Evolutionary conservation across 345 rosid genomes (phyloP), one percentile per base, ranked within the genome.

Genomic region (Sapria himalayana): DNA sequence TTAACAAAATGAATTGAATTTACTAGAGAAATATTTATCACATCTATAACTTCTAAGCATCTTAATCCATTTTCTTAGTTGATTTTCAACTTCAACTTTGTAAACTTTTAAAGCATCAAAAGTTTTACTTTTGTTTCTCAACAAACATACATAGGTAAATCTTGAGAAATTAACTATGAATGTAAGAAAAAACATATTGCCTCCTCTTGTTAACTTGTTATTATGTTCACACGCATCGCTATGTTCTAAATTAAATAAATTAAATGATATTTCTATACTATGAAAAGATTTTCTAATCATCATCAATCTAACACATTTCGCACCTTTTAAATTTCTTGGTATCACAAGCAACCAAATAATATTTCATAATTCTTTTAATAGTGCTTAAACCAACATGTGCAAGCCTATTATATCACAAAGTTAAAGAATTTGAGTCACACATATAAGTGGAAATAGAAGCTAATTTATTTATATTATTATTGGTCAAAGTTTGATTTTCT

Each of bases 281-380:
- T 31, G 9, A 43, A 51, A 51, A 25, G 42, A 36, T 11, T 51
- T 51, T 29, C 15, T 51, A 7, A 37, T 43, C 36, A 43, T 43
- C 19, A 34, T 51, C 2, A 38, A 18, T 51, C 37, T 25, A 1
- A 19, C 49, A 51, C 4, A 43, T 23, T 19, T 24, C 36, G 5
- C 36, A 7, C 3, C 25, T 7, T 14, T 29, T 29, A 29, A 16
- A 1, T 8, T 40, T 4, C n/a, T n/a, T 8, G 21, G 4, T 7
- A 1, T 29, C 6, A 19, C 12, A 33, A 3, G 24, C 2, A 17
- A 51, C 19, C 1, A 11, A 18, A 2, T 12, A 15, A 33, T 43
- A 13, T 17, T 43, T 42, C 7, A 43, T 33, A 27, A 42, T 41
- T 5, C 3, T 22, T 10, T 41, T 41, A 5, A 51, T 2, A 2